A percentile compares a stretch with the other conserved stretches of the same genome.
Evolutionary conservation across 345 rosid species (phyloP).

Genomic region (Pistacia atlantica): DNA sequence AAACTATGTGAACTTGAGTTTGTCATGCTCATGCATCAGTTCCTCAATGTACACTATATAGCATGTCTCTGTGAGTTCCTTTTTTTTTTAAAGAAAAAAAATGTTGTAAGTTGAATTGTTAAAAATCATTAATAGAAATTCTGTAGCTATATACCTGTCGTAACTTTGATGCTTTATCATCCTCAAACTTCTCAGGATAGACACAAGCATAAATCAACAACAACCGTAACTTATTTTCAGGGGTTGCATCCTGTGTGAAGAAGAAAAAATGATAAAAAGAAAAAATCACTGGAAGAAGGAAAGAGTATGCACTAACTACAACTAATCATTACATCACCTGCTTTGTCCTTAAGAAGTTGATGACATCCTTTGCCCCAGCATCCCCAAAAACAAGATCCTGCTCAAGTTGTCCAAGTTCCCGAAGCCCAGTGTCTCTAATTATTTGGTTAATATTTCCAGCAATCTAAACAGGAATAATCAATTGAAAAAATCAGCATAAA

Average conservation of each 20-base stretch:
- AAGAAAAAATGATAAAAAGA: constrained; percentile 4
- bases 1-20: neutral
- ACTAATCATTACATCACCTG: constrained; percentile 46
- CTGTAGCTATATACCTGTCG: constrained; percentile 70
- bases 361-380: constrained; percentile 90
- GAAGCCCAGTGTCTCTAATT: constrained; percentile 69
- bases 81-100: neutral
- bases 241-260: constrained; percentile 59
- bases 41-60: neutral
- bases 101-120: neutral
- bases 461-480: constrained; percentile 46
- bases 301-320: neutral
- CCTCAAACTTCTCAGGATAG: constrained; percentile 94
- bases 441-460: constrained; percentile 79
- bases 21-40: neutral
- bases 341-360: constrained; percentile 67
- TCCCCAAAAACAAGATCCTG: constrained; percentile 99
- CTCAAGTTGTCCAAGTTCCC: constrained; percentile 92
- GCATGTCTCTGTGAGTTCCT: neutral
- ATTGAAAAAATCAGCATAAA: constrained; percentile 13
- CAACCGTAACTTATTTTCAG: constrained; percentile 84
- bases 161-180: constrained; percentile 80
- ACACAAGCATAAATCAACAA: constrained; percentile 85
- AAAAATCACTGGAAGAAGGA: neutral
- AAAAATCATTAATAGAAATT: constrained; percentile 12